Percentiles rank a stretch among this genome's conserved stretches.
These are phyloP conservation scores for Starmerella riodocensis DNA, from an alignment of 805 yeast species.

Conservation along the genomic window DNA sequence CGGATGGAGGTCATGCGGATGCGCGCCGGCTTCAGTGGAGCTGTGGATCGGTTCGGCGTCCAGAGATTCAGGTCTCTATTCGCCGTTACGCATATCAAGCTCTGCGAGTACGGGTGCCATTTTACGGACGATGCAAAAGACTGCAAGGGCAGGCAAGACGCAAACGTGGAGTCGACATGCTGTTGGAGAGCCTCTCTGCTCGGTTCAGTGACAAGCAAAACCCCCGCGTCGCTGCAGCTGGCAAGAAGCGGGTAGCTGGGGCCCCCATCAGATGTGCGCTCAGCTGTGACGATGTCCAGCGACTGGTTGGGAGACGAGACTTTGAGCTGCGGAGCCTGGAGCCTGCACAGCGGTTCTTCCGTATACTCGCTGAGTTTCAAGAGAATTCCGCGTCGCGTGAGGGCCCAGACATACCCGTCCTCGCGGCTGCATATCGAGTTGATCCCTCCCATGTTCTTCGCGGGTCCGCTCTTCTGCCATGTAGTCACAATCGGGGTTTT, in stretches of 20 bases:
- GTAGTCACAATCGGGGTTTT: slow-evolving; percentile 3
- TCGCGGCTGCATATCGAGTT: not conserved
- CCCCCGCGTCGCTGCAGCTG: slow-evolving; percentile 15
- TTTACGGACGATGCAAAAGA: not conserved
- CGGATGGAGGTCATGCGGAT: slow-evolving; percentile 1
- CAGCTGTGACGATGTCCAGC: slow-evolving; percentile 5
- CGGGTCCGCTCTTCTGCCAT: not conserved
- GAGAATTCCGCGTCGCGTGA: slow-evolving; percentile 14
- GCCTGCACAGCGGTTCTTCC: slow-evolving; percentile 2
- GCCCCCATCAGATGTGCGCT: not conserved
- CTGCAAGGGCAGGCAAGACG: not conserved
- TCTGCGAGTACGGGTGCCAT: slow-evolving; percentile 10
- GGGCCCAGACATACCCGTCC: slow-evolving; percentile 19
- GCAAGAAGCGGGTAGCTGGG: slow-evolving; percentile 12
- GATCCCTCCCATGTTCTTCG: slow-evolving; percentile 1
- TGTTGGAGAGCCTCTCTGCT: not conserved
- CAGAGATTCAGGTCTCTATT: not conserved
- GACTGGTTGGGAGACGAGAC: not conserved
- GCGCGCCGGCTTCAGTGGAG: not conserved
- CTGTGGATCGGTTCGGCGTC: not conserved
- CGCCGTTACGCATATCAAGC: slow-evolving; percentile 1
- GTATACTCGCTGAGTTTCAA: slow-evolving; percentile 2
- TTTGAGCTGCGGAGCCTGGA: not conserved
- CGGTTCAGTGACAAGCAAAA: slow-evolving; percentile 14
- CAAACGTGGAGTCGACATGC: slow-evolving; percentile 3